These are phyloP conservation scores for Corymbia citriodora DNA, from an alignment of 441 rosid genomes.

Conservation along the genomic window DNA sequence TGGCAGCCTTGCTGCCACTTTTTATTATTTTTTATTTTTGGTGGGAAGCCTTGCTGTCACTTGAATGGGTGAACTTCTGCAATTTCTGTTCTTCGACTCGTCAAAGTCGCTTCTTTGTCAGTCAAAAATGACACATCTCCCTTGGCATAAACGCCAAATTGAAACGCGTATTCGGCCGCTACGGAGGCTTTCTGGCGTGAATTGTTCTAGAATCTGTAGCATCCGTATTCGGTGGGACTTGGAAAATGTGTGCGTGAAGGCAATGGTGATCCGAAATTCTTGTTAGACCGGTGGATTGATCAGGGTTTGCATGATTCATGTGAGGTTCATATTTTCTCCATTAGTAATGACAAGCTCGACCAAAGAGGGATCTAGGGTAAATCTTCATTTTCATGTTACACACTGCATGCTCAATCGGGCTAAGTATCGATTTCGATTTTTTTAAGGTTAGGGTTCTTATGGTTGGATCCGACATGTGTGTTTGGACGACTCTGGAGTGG, in stretches of 20 bases:
- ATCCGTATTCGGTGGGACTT: neutral
- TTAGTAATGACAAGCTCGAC: neutral
- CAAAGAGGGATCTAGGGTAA: neutral
- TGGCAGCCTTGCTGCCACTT: neutral
- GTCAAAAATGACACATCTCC: neutral
- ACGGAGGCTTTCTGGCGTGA: neutral
- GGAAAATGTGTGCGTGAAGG: neutral
- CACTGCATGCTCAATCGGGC: neutral
- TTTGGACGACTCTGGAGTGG: neutral
- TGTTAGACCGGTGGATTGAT: neutral
- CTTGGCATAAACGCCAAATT: neutral
- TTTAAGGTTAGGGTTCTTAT: neutral
- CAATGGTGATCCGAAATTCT: neutral
- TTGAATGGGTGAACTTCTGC: neutral
- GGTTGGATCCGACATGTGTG: neutral
- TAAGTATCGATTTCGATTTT: too few relatives aligned
- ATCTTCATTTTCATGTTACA: neutral
- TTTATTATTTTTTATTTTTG: too few relatives aligned
- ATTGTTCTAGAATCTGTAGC: neutral
- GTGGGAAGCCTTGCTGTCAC: neutral
- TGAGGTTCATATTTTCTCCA: neutral
- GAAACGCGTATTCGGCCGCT: neutral
- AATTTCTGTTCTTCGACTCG: neutral
- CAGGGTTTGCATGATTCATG: neutral
- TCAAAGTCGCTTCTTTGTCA: neutral